Base-by-base conservation (phyloP, 345 rosid species). In the Excoecaria cochinchinensis region DNA sequence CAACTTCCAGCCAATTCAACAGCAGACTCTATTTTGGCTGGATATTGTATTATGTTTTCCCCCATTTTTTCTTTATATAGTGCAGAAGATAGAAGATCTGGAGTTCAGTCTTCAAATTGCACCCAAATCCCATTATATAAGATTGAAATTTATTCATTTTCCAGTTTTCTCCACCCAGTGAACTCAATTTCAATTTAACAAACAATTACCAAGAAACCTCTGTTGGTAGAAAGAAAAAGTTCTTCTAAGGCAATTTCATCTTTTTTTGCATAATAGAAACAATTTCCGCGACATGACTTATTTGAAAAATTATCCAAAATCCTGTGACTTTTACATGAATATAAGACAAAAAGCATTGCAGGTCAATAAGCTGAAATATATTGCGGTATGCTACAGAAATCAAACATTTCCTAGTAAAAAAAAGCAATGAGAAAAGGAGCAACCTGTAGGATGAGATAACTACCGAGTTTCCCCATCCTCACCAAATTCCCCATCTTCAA, bases 401-500 rank as follows among this genome's bases (percentile, higher is more conserved):
- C 53, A 17, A 61, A 31, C 66, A 57, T 58, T 51, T 58, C 39
- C 58, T 25, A 17, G 44, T 51, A 60, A 74, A 60, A 44, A 76
- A 24, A 22, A 61, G 73, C 61, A 69, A 51, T 40, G 50, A 63
- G 50, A 55, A 19, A 62, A 58, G 31, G 58, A 78, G 40, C 21
- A 21, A 73, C 57, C 69, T 72, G 67, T 19, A 36, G 57, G 36
- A 50, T 6, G 19, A 67, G 22, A 75, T 16, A 69, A 69, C 69
- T 81, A 81, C 72, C 51, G 75, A 38, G 70, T 47, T 69, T 81
- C 83, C 62, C 79, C 73, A 58, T 90, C 90, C 80, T 84, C 84
- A 12, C 87, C 90, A 73, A 87, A 87, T 78, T 94, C 97, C 63
- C 97, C 97, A 78, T 94, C 98, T 89, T 92, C 97, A 67, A 90